phyloP scores from a whole-genome alignment of 495 filamentous ascomycete species.

The Hyaloscypha bicolor region DNA sequence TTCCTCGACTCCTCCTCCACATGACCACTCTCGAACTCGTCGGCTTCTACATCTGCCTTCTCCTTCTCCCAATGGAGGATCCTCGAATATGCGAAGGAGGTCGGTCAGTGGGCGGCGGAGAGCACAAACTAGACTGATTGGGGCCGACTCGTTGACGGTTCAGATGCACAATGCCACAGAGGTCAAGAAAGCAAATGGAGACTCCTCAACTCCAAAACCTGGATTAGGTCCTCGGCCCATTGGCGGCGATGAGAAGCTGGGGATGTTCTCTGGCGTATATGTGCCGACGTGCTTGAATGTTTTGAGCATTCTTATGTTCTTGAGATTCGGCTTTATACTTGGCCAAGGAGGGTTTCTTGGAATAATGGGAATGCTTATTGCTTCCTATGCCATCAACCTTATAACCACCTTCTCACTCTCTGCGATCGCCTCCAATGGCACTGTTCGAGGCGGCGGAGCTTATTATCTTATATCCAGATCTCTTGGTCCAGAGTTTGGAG shows the following conservation, averaged over 20 bases:
- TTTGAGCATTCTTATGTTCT: conserved; percentile 92
- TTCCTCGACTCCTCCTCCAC: conserved; percentile 27
- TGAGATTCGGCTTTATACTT: conserved; percentile 78
- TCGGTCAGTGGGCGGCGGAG: conserved; percentile 22
- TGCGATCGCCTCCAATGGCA: conserved; percentile 88
- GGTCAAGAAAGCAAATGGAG: conserved; percentile 33
- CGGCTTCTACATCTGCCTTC: conserved; percentile 18
- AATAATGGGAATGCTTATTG: conserved; percentile 71
- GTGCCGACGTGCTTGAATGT: conserved; percentile 87
- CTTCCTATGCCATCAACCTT: conserved; percentile 75
- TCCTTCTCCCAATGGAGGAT: conserved; percentile 10
- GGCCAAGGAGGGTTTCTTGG: conserved; percentile 79
- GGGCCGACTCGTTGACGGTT: conserved; percentile 27
- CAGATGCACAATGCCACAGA: conserved; percentile 31
- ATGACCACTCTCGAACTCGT: conserved; percentile 26
- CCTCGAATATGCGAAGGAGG: conserved; percentile 3
- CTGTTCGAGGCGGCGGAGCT: conserved; percentile 83
- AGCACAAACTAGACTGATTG: conserved; percentile 17
- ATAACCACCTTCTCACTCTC: conserved; percentile 85
- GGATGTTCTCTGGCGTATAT: conserved; percentile 79
- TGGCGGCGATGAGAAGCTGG: conserved; percentile 61
- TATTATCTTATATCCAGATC: conserved; percentile 90
- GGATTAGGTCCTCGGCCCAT: conserved; percentile 47
- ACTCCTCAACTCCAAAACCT: conserved; percentile 31
- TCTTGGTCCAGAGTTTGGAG: conserved; percentile 85